Conservation (phyloP, 2,329 filamentous ascomycete genomes). For the Beauveria sp. region DNA sequence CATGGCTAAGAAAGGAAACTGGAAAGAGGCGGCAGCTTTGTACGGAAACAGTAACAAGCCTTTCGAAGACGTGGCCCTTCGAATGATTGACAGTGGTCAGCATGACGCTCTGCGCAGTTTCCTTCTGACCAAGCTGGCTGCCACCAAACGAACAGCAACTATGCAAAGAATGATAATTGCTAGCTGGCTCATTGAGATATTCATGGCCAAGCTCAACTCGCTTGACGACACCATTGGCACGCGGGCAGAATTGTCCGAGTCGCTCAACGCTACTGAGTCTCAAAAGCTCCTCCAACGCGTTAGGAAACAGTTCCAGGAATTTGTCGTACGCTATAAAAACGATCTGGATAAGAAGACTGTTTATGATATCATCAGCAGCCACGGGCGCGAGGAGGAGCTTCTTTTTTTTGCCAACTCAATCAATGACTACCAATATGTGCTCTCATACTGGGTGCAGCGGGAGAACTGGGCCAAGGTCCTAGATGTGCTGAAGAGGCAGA, state of each 20-base stretch:
- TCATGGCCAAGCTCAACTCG: conserved; percentile 93
- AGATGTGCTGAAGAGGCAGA: conserved; percentile 85
- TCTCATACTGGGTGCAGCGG: conserved; percentile 95
- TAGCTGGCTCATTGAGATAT: conserved; percentile 90
- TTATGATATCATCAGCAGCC: conserved; percentile 93
- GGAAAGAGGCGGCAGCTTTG: conserved; percentile 75
- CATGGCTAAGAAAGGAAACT: conserved; percentile 73
- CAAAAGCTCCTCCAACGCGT: conserved; percentile 63
- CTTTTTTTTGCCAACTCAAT: conserved; percentile 83
- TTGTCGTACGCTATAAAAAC: conserved; percentile 73
- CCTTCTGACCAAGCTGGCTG: conserved; percentile 72
- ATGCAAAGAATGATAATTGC: conserved; percentile 97
- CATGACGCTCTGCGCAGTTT: conserved; percentile 89
- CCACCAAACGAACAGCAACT: conserved; percentile 70
- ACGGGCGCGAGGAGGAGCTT: conserved; percentile 87
- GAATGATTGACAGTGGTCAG: conserved; percentile 83
- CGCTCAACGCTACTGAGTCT: conserved; percentile 61
- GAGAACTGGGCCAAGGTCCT: conserved; percentile 87
- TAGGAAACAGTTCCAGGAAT: conserved; percentile 77
- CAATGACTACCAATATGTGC: conserved; percentile 88
- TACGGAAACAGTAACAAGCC: conserved; percentile 95
- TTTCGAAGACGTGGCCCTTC: conserved; percentile 90
- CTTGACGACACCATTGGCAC: conserved; percentile 92
- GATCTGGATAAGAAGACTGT: conserved; percentile 88
- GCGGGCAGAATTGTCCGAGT: conserved; percentile 71